Base-by-base conservation (phyloP, 2,329 filamentous ascomycete species). In the Aspergillus brunneoviolaceus region DNA sequence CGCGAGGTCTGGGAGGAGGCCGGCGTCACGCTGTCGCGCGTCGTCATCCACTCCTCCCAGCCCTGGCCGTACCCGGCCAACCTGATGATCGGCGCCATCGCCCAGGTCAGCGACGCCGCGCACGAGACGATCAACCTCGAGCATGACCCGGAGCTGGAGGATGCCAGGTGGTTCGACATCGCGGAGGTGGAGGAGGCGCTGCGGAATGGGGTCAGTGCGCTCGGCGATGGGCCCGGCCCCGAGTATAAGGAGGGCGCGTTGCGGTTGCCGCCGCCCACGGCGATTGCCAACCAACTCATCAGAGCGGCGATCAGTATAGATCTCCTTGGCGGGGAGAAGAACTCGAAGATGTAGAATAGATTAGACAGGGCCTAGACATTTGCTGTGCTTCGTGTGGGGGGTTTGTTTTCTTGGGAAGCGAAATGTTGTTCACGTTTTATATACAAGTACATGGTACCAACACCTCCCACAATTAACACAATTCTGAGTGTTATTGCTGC, bases 281-380 rank as follows among this genome's bases (percentile, higher is more conserved):
- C 95, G 1, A 98, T 99, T 82, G 95, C 95, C 16, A 90, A 98
- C 75, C 90, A 93, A 73, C 77, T 98, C 71, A 87, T 99, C 68
- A 83, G 81, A 55, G 91, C 92, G 1, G 92, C 96, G 14, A 85
- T 89, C 0, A 86, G 87, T 54, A 72, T 71, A 56, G 92, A 92
- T 0, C 95, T 90, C 73, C 79, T 90, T 61, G 82, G 81, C 11
- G 81, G 79, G 2, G 77, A 61, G 14, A 88, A 85, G 74, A 84
- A 84, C 10, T 85, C 75, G 53, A 77, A 73, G 68, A 76, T 76
- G 64, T 79, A 68, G 63, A 45, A 48, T 51, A 39, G 51, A 6
- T 9, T 51, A 12, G 12, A 33, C 14, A 19, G 5, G 14, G 16
- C 39, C 5, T 19, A 45, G 39, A 45, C n/a, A 5, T 19, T 45